Conservation (phyloP, 192 early-diverging fungal species). For the Umbelopsis isabellina region DNA sequence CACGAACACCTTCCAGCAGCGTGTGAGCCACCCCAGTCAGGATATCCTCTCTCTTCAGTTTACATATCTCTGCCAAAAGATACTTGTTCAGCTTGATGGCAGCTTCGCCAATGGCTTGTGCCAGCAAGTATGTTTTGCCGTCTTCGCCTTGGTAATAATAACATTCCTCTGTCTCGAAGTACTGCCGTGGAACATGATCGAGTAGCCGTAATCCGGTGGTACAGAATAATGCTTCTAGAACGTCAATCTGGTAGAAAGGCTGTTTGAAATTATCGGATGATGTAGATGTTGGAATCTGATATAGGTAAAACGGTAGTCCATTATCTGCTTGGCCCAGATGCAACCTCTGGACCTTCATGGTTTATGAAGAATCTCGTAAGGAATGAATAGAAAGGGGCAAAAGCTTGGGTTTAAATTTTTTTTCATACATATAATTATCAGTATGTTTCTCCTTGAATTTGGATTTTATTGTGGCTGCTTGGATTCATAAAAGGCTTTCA, state of each 20-base stretch:
- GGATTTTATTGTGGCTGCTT: too few relatives aligned
- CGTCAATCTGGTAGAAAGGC: slow-evolving; percentile 18
- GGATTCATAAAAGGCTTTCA: background rate
- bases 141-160: slow-evolving; percentile 24
- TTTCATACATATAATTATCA: background rate
- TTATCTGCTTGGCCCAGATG: background rate
- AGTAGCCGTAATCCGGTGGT: slow-evolving; percentile 16
- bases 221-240: slow-evolving; percentile 22
- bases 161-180: slow-evolving; percentile 22
- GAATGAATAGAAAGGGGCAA: slow-evolving; percentile 1
- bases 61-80: slow-evolving; percentile 38
- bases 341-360: slow-evolving; percentile 4
- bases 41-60: slow-evolving; percentile 27
- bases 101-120: slow-evolving; percentile 31
- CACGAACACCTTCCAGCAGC: slow-evolving; percentile 21
- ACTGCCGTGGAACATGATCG: slow-evolving; percentile 17
- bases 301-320: background rate
- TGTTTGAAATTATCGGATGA: slow-evolving; percentile 19
- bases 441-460: too few relatives aligned
- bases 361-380: background rate
- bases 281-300: slow-evolving; percentile 1
- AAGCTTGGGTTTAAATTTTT: background rate
- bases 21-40: slow-evolving; percentile 11
- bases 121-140: slow-evolving; percentile 38
- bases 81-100: slow-evolving; percentile 29